Evolutionary conservation across 352 stramenopile genomes (phyloP).

Genomic region (Aphanomyces stellatus): DNA sequence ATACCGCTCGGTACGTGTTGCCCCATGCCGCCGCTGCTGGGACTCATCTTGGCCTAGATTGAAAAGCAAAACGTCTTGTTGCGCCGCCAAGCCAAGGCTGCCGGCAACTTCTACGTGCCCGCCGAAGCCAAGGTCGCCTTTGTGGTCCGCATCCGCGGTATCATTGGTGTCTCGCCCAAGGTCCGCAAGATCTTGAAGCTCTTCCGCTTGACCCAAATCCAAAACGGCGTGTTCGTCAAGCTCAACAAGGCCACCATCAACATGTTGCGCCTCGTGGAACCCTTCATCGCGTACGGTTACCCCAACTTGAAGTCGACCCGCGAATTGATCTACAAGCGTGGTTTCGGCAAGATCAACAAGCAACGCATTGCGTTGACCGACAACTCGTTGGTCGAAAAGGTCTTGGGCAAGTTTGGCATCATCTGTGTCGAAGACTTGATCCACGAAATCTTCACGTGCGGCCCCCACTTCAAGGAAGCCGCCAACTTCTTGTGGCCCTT

Average conservation of each 20-base stretch:
- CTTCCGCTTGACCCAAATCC: constrained; percentile 98
- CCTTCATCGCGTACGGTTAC: constrained; percentile 98
- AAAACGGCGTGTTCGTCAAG: constrained; percentile 99
- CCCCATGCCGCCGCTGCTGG: not conserved
- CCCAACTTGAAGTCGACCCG: constrained; percentile 96
- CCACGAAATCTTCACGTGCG: constrained; percentile 99
- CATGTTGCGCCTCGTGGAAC: constrained; percentile 98
- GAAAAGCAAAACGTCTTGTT: constrained; percentile 92
- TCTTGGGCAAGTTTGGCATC: constrained; percentile 92
- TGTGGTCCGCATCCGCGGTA: constrained; percentile 99
- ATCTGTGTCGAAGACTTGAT: constrained; percentile 99
- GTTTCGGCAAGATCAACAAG: constrained; percentile 98
- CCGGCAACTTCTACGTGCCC: constrained; percentile 96
- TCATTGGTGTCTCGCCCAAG: constrained; percentile 90
- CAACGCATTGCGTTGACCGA: constrained; percentile 96
- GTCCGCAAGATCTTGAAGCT: constrained; percentile 98
- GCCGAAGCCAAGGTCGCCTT: constrained; percentile 97
- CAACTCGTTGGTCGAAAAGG: constrained; percentile 96
- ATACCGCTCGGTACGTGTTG: constrained; percentile 85
- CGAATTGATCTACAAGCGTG: constrained; percentile 99
- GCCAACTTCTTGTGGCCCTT: constrained; percentile 99
- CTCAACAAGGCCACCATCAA: constrained; percentile 99
- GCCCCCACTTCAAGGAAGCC: constrained; percentile 98
- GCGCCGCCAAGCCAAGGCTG: constrained; percentile 92
- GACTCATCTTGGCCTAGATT: constrained; percentile 30